These are phyloP conservation scores for Lepraria neglecta DNA, from an alignment of 495 filamentous ascomycete genomes.

Conservation along the genomic window DNA sequence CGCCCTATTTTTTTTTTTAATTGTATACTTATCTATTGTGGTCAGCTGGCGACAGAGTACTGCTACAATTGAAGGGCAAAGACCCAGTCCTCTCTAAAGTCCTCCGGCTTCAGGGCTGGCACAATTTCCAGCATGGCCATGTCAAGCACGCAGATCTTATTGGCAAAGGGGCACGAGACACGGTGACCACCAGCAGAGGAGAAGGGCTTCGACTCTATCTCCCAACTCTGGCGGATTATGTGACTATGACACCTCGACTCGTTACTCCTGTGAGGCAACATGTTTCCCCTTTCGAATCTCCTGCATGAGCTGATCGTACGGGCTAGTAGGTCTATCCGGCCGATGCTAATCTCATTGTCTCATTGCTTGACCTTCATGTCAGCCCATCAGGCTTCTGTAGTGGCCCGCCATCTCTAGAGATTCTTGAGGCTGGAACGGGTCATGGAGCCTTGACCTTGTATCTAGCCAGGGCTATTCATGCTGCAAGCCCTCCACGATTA, in stretches of 20 bases:
- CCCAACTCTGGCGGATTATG: conserved; percentile 67
- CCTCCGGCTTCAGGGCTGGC: conserved; percentile 40
- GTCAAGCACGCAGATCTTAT: conserved; percentile 58
- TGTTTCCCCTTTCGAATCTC: not conserved
- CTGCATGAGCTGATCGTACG: not conserved
- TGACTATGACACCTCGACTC: conserved; percentile 53
- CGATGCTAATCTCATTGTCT: conserved; percentile 66
- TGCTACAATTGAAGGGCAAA: conserved; percentile 45
- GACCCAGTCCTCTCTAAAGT: conserved; percentile 45
- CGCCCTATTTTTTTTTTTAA: not conserved
- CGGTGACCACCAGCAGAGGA: conserved; percentile 48
- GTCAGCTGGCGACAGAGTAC: conserved; percentile 53
- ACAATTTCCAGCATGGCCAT: conserved; percentile 44
- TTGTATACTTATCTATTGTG: not conserved
- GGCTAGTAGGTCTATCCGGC: conserved; percentile 62
- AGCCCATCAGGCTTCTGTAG: conserved; percentile 25
- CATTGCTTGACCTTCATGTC: conserved; percentile 65
- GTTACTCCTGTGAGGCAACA: conserved; percentile 59
- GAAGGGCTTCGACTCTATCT: conserved; percentile 48
- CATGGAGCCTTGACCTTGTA: conserved; percentile 70
- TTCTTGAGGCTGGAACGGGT: conserved; percentile 76
- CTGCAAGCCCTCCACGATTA: conserved; percentile 48
- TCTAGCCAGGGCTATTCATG: conserved; percentile 68
- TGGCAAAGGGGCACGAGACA: conserved; percentile 51
- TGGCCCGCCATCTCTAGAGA: conserved; percentile 45